Base-by-base conservation (phyloP, 768 basidiomycete species). In the Mrakia blollopis region DNA sequence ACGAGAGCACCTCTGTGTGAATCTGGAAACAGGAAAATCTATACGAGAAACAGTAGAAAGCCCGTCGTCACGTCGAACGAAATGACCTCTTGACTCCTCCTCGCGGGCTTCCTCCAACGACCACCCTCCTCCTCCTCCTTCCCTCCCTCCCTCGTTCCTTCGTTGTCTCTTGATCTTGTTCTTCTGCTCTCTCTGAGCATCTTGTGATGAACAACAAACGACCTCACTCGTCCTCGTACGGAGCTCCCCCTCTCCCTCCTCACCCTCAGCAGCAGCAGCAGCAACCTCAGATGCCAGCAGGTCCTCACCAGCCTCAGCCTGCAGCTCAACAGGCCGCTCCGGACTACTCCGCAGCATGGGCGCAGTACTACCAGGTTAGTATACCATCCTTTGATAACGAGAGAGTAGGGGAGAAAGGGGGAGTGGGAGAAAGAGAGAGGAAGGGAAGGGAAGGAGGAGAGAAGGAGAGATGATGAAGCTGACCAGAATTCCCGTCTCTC, bases 321-420 rank as follows among this genome's bases (percentile, higher is more conserved):
- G 32, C 65, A n/a, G 65, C 62, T 25, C 41, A 44, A 63, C 61
- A 62, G 47, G 62, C 73, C 6, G 73, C 73, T 0, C 75, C 75
- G 0, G 75, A 76, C 41, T 76, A 76, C 60, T 68, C 65, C 0
- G 75, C 75, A 16, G 75, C 75, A 1, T 76, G 75, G 75, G 75
- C 75, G 25, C 54, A 52, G 5, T 76, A 76, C 41, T 76, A 76
- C 28, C 50, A 52, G 47, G 75, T 71, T 1, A 14, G 73, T 50
- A 16, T 7, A n/a, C 25, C 63, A 65, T 10, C 32, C 23, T 65
- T 6, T 32, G 3, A 1, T 3, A 6, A 41, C 44, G 44, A 47
- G 44, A 47, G 44, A 25, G 23, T 1, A 21, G 25, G 44, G 21
- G 18, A 1, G 3, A 5, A 5, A 7, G 7, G 16, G 25, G 39